A percentile compares a stretch with the other conserved stretches of the same genome.
Evolutionary conservation across 1,284 basidiomycete genomes (phyloP).

Genomic region (Ceratobasidium sp.): DNA sequence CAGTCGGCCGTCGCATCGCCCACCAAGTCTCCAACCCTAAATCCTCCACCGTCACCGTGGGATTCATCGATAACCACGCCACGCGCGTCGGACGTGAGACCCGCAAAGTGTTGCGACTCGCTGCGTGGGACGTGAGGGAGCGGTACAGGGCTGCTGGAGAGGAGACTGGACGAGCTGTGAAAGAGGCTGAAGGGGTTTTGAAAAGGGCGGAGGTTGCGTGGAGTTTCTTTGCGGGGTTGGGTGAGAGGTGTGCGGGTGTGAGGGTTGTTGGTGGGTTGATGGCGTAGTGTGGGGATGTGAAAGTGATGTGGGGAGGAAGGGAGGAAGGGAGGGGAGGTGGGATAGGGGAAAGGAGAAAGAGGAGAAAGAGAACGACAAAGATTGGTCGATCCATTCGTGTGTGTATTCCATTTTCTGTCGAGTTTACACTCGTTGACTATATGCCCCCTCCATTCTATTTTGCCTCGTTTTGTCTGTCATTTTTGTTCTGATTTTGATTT

Average conservation of each 20-base stretch:
- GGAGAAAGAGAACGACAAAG: neutral
- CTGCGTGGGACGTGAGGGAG: constrained; percentile 92
- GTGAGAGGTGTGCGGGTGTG: constrained; percentile 70
- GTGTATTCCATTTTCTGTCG: constrained; percentile 26
- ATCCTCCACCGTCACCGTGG: constrained; percentile 49
- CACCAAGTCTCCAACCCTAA: constrained; percentile 65
- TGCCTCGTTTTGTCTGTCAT: constrained; percentile 6
- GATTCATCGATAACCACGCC: constrained; percentile 79
- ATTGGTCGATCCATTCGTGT: constrained; percentile 26
- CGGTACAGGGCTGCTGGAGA: constrained; percentile 87
- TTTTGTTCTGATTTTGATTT: neutral
- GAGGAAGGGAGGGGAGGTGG: neutral
- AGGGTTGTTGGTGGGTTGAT: constrained; percentile 50
- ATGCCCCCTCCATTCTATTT: constrained; percentile 7
- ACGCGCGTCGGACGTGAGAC: constrained; percentile 86
- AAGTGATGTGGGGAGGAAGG: neutral
- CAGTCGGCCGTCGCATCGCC: constrained; percentile 84
- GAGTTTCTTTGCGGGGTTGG: constrained; percentile 75
- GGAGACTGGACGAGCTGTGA: constrained; percentile 80
- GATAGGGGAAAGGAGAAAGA: neutral
- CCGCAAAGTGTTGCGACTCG: constrained; percentile 92
- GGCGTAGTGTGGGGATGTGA: neutral
- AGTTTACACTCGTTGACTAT: constrained; percentile 19
- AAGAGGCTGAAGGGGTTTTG: constrained; percentile 80
- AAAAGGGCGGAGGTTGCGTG: constrained; percentile 77